phyloP scores from a whole-genome alignment of 768 basidiomycete species.

The Phallus indusiatus region DNA sequence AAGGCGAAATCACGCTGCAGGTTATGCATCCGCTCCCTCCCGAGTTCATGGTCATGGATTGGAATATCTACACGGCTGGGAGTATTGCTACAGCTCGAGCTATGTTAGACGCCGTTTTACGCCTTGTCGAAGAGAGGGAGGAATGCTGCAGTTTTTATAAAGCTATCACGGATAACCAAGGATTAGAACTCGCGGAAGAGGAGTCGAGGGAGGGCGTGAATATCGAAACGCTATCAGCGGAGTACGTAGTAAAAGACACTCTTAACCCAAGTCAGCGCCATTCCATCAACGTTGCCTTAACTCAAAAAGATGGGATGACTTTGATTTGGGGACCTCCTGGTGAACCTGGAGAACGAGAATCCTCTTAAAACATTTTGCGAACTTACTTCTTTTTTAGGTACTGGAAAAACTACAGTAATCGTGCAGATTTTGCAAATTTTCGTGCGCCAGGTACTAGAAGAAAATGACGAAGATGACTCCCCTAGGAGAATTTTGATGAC shows the following conservation, averaged over 20 bases:
- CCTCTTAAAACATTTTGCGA: not conserved
- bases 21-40: slow-evolving; percentile 51
- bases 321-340: slow-evolving; percentile 68
- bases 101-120: slow-evolving; percentile 53
- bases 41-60: slow-evolving; percentile 49
- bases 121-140: slow-evolving; percentile 33
- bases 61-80: slow-evolving; percentile 56
- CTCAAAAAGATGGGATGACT: slow-evolving; percentile 29
- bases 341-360: slow-evolving; percentile 12
- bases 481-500: slow-evolving; percentile 38
- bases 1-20: slow-evolving; percentile 46
- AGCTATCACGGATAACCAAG: slow-evolving; percentile 32
- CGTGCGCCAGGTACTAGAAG: slow-evolving; percentile 22
- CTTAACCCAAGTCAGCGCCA: slow-evolving; percentile 48
- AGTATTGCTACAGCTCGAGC: slow-evolving; percentile 53
- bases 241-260: slow-evolving; percentile 9
- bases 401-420: slow-evolving; percentile 65
- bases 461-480: slow-evolving; percentile 63
- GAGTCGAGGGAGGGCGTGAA: not conserved
- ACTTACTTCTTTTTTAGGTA: slow-evolving; percentile 31
- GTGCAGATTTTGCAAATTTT: slow-evolving; percentile 46
- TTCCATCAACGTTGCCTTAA: slow-evolving; percentile 36
- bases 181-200: not conserved
- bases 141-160: slow-evolving; percentile 42
- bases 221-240: not conserved